Conservation (phyloP, 2,329 filamentous ascomycete species). For the Sclerotinia subarctica region DNA sequence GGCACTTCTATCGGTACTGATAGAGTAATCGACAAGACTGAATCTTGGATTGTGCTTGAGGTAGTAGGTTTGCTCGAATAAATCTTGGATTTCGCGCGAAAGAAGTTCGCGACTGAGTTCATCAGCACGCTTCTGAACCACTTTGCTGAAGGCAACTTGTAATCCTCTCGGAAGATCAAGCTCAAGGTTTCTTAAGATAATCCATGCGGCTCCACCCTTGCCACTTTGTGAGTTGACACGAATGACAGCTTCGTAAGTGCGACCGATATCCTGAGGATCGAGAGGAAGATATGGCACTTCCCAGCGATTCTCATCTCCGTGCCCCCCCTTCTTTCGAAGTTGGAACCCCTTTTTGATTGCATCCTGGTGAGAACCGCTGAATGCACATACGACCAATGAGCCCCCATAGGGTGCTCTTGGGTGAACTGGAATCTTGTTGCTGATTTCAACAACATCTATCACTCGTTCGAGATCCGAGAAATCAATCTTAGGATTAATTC, state of each 20-base stretch:
- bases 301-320: conserved; percentile 53
- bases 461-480: conserved; percentile 85
- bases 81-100: conserved; percentile 74
- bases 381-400: conserved; percentile 86
- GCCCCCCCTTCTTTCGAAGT: conserved; percentile 57
- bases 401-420: conserved; percentile 87
- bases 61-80: conserved; percentile 90
- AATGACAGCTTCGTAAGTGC: conserved; percentile 97
- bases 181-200: conserved; percentile 83
- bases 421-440: conserved; percentile 93
- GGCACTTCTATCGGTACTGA: conserved; percentile 74
- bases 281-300: conserved; percentile 87
- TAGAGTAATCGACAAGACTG: conserved; percentile 85
- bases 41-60: conserved; percentile 81
- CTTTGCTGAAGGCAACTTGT: conserved; percentile 82
- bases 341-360: conserved; percentile 93
- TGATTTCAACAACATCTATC: conserved; percentile 85
- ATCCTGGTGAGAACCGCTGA: conserved; percentile 90
- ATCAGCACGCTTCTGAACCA: conserved; percentile 78
- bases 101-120: conserved; percentile 78
- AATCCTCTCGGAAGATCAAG: conserved; percentile 90
- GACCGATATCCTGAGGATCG: conserved; percentile 88
- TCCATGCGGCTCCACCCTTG: conserved; percentile 92
- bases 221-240: conserved; percentile 95
- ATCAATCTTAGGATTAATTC: conserved; percentile 79